Conservation (phyloP, 345 rosid species). For the Populus pruinosa region DNA sequence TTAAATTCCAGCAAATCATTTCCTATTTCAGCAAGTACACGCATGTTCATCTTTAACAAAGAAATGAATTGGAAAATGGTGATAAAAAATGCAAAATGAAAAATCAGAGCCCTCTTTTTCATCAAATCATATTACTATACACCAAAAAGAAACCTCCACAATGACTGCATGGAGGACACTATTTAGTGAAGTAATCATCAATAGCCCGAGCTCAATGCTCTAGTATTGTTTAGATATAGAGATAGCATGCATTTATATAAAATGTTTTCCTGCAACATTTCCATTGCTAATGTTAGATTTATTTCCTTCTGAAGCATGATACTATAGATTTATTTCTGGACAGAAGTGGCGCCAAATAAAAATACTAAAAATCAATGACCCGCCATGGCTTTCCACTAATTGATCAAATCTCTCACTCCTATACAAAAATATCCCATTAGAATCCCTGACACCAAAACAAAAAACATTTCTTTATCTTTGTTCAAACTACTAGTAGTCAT, state of each 20-base stretch:
- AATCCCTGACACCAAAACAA: background rate
- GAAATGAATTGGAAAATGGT: background rate
- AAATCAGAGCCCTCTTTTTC: background rate
- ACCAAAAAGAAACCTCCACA: background rate
- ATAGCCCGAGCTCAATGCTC: background rate
- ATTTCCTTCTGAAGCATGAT: background rate
- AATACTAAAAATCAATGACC: background rate
- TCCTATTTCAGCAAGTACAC: background rate
- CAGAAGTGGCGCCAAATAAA: background rate
- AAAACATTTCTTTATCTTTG: background rate
- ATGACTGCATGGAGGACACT: background rate
- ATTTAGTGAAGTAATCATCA: background rate
- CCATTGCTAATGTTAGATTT: background rate
- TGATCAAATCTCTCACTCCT: background rate
- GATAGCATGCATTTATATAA: background rate
- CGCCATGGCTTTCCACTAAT: background rate
- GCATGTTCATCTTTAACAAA: background rate
- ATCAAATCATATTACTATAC: background rate
- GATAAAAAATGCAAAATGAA: background rate
- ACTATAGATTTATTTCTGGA: background rate
- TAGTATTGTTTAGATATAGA: background rate
- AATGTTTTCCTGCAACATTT: background rate
- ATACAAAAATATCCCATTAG: background rate
- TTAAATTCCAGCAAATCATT: background rate
- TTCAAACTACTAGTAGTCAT: background rate